Evolutionary conservation across 768 basidiomycete genomes (phyloP), one percentile per base, ranked within the genome.

Genomic region (Xerocomellus intermedius): DNA sequence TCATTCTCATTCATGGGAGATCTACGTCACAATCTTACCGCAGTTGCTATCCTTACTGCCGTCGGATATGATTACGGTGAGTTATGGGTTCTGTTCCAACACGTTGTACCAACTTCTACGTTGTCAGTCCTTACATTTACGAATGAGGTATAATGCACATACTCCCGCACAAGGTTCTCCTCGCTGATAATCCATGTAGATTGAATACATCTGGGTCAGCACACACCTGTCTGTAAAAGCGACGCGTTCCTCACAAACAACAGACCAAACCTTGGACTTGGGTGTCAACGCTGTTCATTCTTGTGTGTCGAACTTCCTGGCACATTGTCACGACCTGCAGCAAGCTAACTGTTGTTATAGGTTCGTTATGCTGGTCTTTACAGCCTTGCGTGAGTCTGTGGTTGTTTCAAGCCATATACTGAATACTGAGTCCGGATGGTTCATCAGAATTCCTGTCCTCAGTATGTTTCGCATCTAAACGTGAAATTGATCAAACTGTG

Each of bases 331-430:
- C 3, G 13, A 21, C 26, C 26, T 30, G 28, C 8, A 5, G 13
- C 3, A 35, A 19, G 13, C 24, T 51, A 43, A 51, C 17, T 9
- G 22, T 28, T 13, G 7, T 42, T 32, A 8, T 37, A 58, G 57
- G 55, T 58, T 45, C 54, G 57, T 16, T 58, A 58, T 30, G 12
- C 14, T n/a, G 59, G 57, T 1, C 48, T 59, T 30, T 48, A 12
- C 17, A 26, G 6, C 8, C 4, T 59, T 9, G 36, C 22, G 59
- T 60, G 30, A 32, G 57, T 42, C 33, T 16, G 19, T 19, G 17
- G 8, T 45, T 5, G 1, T 36, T n/a, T 4, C 7, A 10, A 17
- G 14, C 13, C 4, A 17, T 30, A 0, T 35, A 24, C 28, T 33
- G 17, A 12, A 19, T 28, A 2, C 42, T 48, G 12, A 55, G 3